phyloP scores from a whole-genome alignment of 345 rosid genomes.

The Brassica carinata region DNA sequence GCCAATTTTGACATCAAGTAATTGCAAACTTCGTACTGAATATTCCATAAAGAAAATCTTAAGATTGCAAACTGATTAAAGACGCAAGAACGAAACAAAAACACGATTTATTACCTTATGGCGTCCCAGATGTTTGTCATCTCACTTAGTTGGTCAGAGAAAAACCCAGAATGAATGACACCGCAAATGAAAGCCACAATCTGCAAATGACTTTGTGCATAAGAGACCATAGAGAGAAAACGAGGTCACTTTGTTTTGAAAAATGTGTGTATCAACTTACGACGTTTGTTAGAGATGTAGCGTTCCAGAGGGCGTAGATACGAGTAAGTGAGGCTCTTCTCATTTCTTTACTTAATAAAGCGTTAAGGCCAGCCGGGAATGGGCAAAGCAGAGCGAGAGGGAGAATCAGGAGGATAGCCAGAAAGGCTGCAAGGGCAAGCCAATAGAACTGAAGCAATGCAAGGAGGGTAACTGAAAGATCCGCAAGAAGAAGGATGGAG shows the following conservation, averaged over 20 bases:
- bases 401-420: slow-evolving; percentile 85
- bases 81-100: not conserved
- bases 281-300: slow-evolving; percentile 79
- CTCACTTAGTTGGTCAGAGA: slow-evolving; percentile 46
- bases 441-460: slow-evolving; percentile 87
- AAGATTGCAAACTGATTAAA: not conserved
- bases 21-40: not conserved
- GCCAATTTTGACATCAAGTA: slow-evolving; percentile 6
- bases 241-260: not conserved
- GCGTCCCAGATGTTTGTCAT: slow-evolving; percentile 55
- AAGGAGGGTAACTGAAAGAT: slow-evolving; percentile 82
- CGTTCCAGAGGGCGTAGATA: slow-evolving; percentile 85
- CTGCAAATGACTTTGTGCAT: slow-evolving; percentile 48
- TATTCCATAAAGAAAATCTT: not conserved
- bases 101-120: slow-evolving; percentile 49
- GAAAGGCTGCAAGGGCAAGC: slow-evolving; percentile 85
- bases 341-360: slow-evolving; percentile 90
- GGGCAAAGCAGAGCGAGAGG: slow-evolving; percentile 91
- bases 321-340: slow-evolving; percentile 92
- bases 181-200: slow-evolving; percentile 86
- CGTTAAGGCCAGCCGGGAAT: slow-evolving; percentile 93
- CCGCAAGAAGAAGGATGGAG: slow-evolving; percentile 81
- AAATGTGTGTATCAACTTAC: slow-evolving; percentile 53
- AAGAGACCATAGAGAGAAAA: slow-evolving; percentile 2
- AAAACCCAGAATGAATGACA: slow-evolving; percentile 55